Evolutionary conservation across 495 filamentous ascomycete species (phyloP), one percentile per base, ranked within the genome.

Genomic region (Amorphotheca resinae): DNA sequence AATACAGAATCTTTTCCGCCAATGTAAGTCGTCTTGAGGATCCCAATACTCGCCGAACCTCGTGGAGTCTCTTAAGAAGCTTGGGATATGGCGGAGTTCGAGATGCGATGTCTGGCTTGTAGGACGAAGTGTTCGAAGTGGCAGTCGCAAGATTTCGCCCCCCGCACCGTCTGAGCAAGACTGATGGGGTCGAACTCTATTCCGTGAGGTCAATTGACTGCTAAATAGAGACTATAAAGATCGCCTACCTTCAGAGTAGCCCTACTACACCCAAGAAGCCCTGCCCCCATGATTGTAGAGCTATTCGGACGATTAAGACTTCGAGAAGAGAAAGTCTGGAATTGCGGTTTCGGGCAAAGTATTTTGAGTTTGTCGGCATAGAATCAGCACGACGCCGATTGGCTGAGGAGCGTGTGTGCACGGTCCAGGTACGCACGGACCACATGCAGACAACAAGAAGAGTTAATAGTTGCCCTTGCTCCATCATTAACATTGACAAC

Each of bases 1-100:
- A 87, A 68, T 96, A 98, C 30, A 98, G 72, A 48, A 95, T 94
- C 70, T 98, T 98, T 64, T 98, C 91, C 35, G 91, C 86, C 26
- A 96, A 72, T 2, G 91, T 94, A 26, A 98, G 74, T 16, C 70
- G 67, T 32, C 79, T 75, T 7, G 65, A 59, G 15, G 65, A 59
- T 3, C 82, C 80, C 22, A 93, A 69, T 5, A 93, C 72, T 21
- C 72, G 69, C 16, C 85, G 82, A 18, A 93, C 86, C 55, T 77
- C 58, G 11, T 64, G 55, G 6, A 85, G 65, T 39, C 69, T 73
- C 22, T 64, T 59, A 18, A 76, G 55, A 20, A 82, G 72, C 53
- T 74, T 78, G 8, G 61, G 54, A 59, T 84, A 84, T n/a, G 77
- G 77, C 3, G 51, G 51, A 2, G 48, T 54, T 26, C 51, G 48